Base-by-base conservation (phyloP, 352 stramenopile genomes). In the Thalassiosira ordinaria region DNA sequence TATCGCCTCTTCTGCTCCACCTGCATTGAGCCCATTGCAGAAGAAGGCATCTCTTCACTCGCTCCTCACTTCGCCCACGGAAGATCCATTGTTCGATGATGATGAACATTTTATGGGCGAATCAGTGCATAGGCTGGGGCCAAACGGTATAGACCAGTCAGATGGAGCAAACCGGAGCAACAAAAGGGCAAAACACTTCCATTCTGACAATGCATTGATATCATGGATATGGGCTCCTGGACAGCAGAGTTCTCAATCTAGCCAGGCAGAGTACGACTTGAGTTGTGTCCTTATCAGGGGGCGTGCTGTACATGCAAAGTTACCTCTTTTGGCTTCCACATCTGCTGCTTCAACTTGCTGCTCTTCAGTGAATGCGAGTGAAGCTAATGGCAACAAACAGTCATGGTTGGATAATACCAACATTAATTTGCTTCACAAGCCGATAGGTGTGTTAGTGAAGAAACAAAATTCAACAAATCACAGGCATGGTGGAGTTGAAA, bases 71-170 rank as follows among this genome's bases (percentile, higher is more conserved):
- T 27, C 31, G 16, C 44, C 62, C 11, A 29, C 22, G 29, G 29
- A 22, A 6, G 35, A 81, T 66, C 65, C 73, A 29, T 51, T 81
- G 20, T 81, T 81, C 59, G 72, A 80, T 52, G 73, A 81, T 16
- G 62, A 61, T 52, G 52, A 26, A 22, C 49, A 57, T 49, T 35
- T 20, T 39, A 2, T 27, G 11, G 47, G 14, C 46, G 37, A 52
- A 51, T 18, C 35, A 71, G 18, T 3, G 7, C n/a, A 24, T 8
- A 8, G 1, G 18, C 4, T 47, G 13, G 13, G 4, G 39, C 1
- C 18, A n/a, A n/a, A 47, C 1, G 39, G 18, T 47, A n/a, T 1
- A 47, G n/a, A n/a, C n/a, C n/a, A 49, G 41, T 49, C 33, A 41
- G 5, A 41, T 41, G n/a, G n/a, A n/a, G n/a, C n/a, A n/a, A n/a